Evolutionary conservation across 2,329 filamentous ascomycete genomes (phyloP).

Genomic region (Trichoderma guizhouense): DNA sequence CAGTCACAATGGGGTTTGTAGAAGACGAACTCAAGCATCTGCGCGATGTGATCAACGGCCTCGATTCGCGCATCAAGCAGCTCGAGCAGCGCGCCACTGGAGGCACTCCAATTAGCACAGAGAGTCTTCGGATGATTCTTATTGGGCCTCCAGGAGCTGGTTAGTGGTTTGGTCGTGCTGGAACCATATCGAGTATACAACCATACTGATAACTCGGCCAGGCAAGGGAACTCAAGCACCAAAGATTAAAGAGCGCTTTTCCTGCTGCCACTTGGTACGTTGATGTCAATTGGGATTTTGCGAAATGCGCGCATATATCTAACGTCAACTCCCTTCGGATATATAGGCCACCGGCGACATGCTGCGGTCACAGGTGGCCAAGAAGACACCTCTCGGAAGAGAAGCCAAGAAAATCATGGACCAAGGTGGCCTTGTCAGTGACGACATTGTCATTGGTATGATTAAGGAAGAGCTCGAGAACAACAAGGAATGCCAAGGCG

Average conservation of each 20-base stretch:
- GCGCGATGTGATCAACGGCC: constrained; percentile 75
- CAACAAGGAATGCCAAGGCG: constrained; percentile 94
- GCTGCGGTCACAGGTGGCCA: constrained; percentile 95
- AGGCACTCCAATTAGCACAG: constrained; percentile 50
- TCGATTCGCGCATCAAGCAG: constrained; percentile 82
- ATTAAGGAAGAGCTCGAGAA: constrained; percentile 94
- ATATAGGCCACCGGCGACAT: constrained; percentile 93
- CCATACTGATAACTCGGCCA: constrained; percentile 38
- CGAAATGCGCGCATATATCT: neutral
- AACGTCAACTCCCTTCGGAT: constrained; percentile 14
- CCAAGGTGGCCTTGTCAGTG: constrained; percentile 91
- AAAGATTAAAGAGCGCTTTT: constrained; percentile 97
- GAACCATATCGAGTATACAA: neutral
- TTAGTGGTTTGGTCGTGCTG: constrained; percentile 45
- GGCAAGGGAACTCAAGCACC: constrained; percentile 99
- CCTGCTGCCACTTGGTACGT: constrained; percentile 90
- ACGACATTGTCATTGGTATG: constrained; percentile 99
- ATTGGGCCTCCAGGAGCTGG: constrained; percentile 97
- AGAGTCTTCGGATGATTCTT: constrained; percentile 84
- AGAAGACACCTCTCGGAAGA: constrained; percentile 90
- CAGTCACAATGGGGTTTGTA: constrained; percentile 72
- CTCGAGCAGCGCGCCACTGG: constrained; percentile 72
- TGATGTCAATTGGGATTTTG: neutral
- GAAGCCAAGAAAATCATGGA: constrained; percentile 99
- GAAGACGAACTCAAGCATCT: constrained; percentile 82